phyloP scores from a whole-genome alignment of 257 asterid species.

The Cordia subcordata region DNA sequence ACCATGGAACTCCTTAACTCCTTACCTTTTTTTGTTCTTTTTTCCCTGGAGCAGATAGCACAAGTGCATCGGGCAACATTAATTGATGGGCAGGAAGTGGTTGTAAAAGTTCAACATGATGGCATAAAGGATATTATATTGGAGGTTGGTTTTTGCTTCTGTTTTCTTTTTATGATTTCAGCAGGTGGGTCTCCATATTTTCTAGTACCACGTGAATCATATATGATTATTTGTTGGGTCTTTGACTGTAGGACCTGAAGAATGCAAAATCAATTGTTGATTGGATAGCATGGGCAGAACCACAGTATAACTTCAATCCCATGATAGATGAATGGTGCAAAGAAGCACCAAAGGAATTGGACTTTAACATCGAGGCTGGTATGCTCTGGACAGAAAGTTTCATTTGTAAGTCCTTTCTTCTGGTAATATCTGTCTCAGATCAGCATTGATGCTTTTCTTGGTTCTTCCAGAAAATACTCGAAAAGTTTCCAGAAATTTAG shows the following conservation, averaged over 20 bases:
- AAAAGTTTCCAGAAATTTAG: slow-evolving; percentile 71
- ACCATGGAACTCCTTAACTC: not conserved
- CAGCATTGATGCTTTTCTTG: slow-evolving; percentile 23
- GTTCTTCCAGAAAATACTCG: slow-evolving; percentile 65
- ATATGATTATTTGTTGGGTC: slow-evolving; percentile 12
- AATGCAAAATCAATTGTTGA: slow-evolving; percentile 91
- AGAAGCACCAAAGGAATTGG: slow-evolving; percentile 96
- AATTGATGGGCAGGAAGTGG: slow-evolving; percentile 70
- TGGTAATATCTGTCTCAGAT: not conserved
- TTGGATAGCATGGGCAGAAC: slow-evolving; percentile 99
- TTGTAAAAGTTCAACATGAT: slow-evolving; percentile 95
- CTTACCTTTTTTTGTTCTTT: too few species aligned
- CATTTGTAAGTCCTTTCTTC: slow-evolving; percentile 3
- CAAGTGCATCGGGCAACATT: slow-evolving; percentile 98
- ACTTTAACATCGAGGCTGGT: slow-evolving; percentile 93
- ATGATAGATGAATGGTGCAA: slow-evolving; percentile 99
- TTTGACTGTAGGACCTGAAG: slow-evolving; percentile 64
- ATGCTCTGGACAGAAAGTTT: slow-evolving; percentile 22
- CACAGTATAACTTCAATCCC: slow-evolving; percentile 87
- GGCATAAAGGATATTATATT: slow-evolving; percentile 76
- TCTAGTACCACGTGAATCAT: slow-evolving; percentile 4
- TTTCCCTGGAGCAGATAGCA: slow-evolving; percentile 58
- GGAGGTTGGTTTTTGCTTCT: slow-evolving; percentile 47
- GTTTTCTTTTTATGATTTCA: slow-evolving; percentile 14
- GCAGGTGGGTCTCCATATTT: not conserved